These are phyloP conservation scores for Truncatella angustata DNA, from an alignment of 2,329 filamentous ascomycete genomes.

Conservation along the genomic window DNA sequence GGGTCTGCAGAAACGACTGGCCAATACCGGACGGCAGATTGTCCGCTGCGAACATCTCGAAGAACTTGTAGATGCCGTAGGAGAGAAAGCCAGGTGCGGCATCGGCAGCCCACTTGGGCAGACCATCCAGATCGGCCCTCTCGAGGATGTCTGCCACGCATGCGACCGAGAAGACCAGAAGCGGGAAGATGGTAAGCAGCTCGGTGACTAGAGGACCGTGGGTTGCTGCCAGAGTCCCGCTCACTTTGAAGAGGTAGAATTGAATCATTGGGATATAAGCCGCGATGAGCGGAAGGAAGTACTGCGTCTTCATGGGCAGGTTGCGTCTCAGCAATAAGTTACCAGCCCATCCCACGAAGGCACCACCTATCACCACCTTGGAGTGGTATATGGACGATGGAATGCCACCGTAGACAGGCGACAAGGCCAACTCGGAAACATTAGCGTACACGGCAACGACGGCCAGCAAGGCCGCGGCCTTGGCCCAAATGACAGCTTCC, in stretches of 20 bases:
- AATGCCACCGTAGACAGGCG: constrained; percentile 85
- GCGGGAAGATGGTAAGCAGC: constrained; percentile 66
- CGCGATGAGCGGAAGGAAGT: constrained; percentile 69
- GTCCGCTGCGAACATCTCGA: constrained; percentile 38
- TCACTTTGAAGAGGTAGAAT: constrained; percentile 66
- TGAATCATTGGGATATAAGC: constrained; percentile 74
- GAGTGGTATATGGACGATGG: constrained; percentile 72
- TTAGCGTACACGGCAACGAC: constrained; percentile 65
- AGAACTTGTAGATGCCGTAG: constrained; percentile 62
- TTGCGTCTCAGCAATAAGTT: constrained; percentile 55
- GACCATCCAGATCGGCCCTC: constrained; percentile 50
- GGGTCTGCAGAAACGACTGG: constrained; percentile 61
- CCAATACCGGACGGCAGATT: constrained; percentile 55
- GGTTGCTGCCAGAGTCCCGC: constrained; percentile 62
- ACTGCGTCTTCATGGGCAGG: constrained; percentile 46
- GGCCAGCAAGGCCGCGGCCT: constrained; percentile 43
- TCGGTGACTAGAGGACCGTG: constrained; percentile 78
- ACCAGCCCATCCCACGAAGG: constrained; percentile 70
- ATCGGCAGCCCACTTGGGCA: constrained; percentile 59
- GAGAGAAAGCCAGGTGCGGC: constrained; percentile 64
- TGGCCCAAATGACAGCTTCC: constrained; percentile 40
- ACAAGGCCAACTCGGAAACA: constrained; percentile 72
- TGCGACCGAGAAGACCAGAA: constrained; percentile 63
- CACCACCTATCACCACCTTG: constrained; percentile 62
- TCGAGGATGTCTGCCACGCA: constrained; percentile 66